Evolutionary conservation across 2,329 filamentous ascomycete genomes (phyloP), one percentile per base, ranked within the genome.

Genomic region (Fusarium fujikuroi): DNA sequence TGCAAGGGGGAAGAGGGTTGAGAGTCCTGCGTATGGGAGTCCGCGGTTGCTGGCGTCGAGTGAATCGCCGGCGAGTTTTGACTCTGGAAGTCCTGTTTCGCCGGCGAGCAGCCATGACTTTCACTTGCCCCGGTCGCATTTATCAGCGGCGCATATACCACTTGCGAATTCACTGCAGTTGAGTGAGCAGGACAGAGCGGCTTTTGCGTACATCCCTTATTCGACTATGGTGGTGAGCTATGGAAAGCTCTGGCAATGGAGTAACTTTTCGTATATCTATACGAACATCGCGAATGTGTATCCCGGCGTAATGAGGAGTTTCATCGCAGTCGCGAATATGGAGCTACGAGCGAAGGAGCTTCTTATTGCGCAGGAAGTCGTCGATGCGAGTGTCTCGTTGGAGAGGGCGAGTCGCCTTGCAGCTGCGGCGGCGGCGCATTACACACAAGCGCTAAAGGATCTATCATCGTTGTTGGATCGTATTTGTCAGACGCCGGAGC

Each of bases 241-340:
- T 18, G 74, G 74, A 0, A 76, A 76, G 7, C 67, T 69, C 2
- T 76, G 74, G 74, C 57, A 57, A 16, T 76, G 74, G 74, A 75
- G 72, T 14, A 74, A 62, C 23, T 76, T 76, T 23, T 76, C 74
- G 5, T 76, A 76, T 25, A 72, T 76, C 16, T 64, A 76, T 14
- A 36, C 57, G 0, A 42, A 72, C 7, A 72, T 76, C 21, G 72
- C 74, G 3, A 76, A 23, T 21, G 62, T 67, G 42, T 76, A 76
- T 25, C 42, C 74, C 1, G 74, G 74, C 1, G 74, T 76, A 1
- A 76, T 76, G 74, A 72, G 72, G 30, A 70, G 74, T 52, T 72
- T 76, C 21, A 76, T 76, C 5, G 72, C 74, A 1, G 54, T 76
- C 2, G 72, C 74, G 2, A 52, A 69, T 2, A 76, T 76, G 74